Base-by-base conservation (phyloP, 1,284 basidiomycete species). In the Cerrena zonata region DNA sequence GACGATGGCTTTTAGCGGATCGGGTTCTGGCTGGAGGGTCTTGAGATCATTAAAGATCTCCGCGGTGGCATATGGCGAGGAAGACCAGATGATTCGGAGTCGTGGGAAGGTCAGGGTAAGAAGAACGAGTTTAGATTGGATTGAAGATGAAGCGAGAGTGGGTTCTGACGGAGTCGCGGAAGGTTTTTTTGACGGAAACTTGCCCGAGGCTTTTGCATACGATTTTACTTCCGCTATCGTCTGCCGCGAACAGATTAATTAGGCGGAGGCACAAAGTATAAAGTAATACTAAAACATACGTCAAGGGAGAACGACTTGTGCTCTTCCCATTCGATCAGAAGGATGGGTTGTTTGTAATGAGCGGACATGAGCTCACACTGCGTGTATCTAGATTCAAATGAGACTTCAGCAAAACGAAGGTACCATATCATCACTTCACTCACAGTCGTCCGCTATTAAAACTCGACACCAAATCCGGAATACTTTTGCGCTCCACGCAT, bases 321-420 rank as follows among this genome's bases (percentile, higher is more conserved):
- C 68, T 98, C 92, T 61, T 98, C 95, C 59, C 99, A 99, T 64
- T 99, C 95, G 61, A 99, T 97, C n/a, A 99, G 76, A 13, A 99
- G 72, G 49, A 99, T 81, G 0, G 94, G 94, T 40, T 89, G 86
- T 69, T 94, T 94, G 71, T 98, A 99, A 65, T 98, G 89, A 4
- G 89, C 86, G 0, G 89, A 93, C 95, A 99, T 98, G 18, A 92
- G 68, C 69, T 99, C 95, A 71, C 95, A 98, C 64, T 99, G 95
- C 0, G 93, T 91, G 65, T 96, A 97, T 52, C 93, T 96, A 56
- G 1, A 13, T 22, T 24, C 40, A 15, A 21, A 36, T 12, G 26
- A 25, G 21, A 24, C 22, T 52, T 30, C 46, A 47, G 25, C 18
- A 34, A 49, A 21, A 21, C 13, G 37, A 22, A n/a, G n/a, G n/a